Percentiles rank a stretch among this genome's conserved stretches.
Evolutionary conservation across 2,329 filamentous ascomycete genomes (phyloP).

Genomic region (Diaporthe citrichinensis): DNA sequence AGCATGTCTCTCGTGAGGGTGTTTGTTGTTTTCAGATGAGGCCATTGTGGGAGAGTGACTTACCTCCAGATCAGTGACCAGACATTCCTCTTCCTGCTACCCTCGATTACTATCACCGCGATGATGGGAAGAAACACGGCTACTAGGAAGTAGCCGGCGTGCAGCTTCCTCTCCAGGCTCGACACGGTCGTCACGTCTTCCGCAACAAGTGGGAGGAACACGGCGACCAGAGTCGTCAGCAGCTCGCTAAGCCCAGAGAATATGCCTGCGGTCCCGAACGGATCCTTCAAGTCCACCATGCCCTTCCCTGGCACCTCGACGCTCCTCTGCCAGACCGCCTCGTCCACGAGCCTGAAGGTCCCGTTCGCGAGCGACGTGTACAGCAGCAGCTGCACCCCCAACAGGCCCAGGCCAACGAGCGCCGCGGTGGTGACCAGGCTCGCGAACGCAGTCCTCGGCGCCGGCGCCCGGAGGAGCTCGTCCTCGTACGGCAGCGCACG

Average conservation of each 20-base stretch:
- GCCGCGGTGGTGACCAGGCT: not conserved
- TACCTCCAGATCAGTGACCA: constrained; percentile 33
- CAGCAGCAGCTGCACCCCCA: constrained; percentile 6
- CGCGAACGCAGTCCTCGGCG: not conserved
- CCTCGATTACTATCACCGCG: constrained; percentile 21
- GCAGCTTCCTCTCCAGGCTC: constrained; percentile 20
- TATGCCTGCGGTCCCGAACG: not conserved
- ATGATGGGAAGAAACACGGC: constrained; percentile 8
- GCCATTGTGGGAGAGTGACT: not conserved
- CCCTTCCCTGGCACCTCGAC: constrained; percentile 15
- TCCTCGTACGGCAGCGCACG: constrained; percentile 30
- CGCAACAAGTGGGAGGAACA: constrained; percentile 19
- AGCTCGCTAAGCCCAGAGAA: not conserved
- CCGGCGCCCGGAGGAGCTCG: constrained; percentile 1
- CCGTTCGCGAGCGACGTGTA: not conserved
- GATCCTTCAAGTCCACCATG: not conserved
- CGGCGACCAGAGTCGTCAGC: constrained; percentile 11
- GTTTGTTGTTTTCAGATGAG: not conserved
- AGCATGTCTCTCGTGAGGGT: not conserved
- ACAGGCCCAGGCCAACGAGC: not conserved
- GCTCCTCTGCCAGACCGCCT: constrained; percentile 29
- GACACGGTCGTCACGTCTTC: not conserved
- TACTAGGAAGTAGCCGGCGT: constrained; percentile 22
- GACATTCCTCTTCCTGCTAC: constrained; percentile 25
- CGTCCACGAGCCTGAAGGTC: constrained; percentile 30